Conservation (phyloP, 2,329 filamentous ascomycete genomes). For the Gaeumannomyces sp. region DNA sequence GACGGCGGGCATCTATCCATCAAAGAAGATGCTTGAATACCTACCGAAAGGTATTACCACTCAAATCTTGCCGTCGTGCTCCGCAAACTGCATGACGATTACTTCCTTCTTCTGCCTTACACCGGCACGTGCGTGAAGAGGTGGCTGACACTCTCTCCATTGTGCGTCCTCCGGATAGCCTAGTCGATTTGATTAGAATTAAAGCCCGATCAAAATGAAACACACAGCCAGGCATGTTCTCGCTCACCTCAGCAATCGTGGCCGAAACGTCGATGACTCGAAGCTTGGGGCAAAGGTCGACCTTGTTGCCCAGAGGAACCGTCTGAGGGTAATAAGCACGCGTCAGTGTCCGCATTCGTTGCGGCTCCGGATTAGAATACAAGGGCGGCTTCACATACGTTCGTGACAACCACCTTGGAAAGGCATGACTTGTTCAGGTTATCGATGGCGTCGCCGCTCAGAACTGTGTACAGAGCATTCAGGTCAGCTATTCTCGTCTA, state of each 20-base stretch:
- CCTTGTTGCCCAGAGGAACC: slow-evolving; percentile 72
- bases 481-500: background rate
- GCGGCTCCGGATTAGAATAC: background rate
- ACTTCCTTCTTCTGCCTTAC: slow-evolving; percentile 18
- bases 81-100: background rate
- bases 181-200: slow-evolving; percentile 23
- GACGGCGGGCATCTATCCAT: too few relatives aligned
- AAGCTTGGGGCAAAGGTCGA: slow-evolving; percentile 66
- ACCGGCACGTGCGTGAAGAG: slow-evolving; percentile 61
- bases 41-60: background rate
- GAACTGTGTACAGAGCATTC: slow-evolving; percentile 60
- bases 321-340: slow-evolving; percentile 35
- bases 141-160: slow-evolving; percentile 59
- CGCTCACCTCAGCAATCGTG: slow-evolving; percentile 55
- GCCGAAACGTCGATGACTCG: slow-evolving; percentile 89
- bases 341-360: background rate
- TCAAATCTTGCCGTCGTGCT: background rate
- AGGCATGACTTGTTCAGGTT: slow-evolving; percentile 74
- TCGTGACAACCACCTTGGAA: slow-evolving; percentile 79
- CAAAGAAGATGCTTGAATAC: background rate
- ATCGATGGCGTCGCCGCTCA: slow-evolving; percentile 83
- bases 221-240: background rate
- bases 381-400: slow-evolving; percentile 28
- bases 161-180: slow-evolving; percentile 63
- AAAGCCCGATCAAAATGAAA: background rate